Conservation (phyloP, 176 grass and related monocot species). For the Pontederia crassipes region DNA sequence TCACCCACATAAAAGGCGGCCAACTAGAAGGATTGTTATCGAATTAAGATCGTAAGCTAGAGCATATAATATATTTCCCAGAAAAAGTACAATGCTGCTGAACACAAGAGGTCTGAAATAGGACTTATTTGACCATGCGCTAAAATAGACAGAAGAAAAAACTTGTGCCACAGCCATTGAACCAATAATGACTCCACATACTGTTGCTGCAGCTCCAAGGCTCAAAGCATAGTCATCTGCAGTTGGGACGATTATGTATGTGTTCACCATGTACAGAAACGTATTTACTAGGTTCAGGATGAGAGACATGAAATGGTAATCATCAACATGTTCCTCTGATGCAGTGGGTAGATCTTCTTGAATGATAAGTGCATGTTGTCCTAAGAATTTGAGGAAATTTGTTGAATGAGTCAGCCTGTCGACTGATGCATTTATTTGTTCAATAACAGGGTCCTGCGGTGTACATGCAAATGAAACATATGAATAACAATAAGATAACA, state of each 20-base stretch:
- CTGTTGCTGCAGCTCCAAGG: slow-evolving; percentile 85
- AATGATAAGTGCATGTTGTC: slow-evolving; percentile 72
- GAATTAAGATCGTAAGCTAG: slow-evolving; percentile 83
- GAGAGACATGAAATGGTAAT: slow-evolving; percentile 78
- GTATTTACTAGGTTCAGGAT: slow-evolving; percentile 73
- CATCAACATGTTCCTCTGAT: slow-evolving; percentile 43
- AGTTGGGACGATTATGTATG: slow-evolving; percentile 92
- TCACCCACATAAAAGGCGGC: slow-evolving; percentile 83
- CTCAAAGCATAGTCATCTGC: slow-evolving; percentile 89
- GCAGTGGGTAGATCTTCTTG: slow-evolving; percentile 34
- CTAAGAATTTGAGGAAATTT: slow-evolving; percentile 78
- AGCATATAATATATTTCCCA: slow-evolving; percentile 77
- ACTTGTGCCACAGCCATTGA: slow-evolving; percentile 94
- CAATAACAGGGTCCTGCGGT: slow-evolving; percentile 77
- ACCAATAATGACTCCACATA: slow-evolving; percentile 89
- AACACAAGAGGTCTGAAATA: slow-evolving; percentile 91
- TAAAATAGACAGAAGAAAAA: slow-evolving; percentile 96
- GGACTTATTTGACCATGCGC: slow-evolving; percentile 86
- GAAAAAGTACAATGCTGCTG: slow-evolving; percentile 82
- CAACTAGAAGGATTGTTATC: slow-evolving; percentile 49
- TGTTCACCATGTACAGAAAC: slow-evolving; percentile 95
- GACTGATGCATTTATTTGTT: slow-evolving; percentile 83
- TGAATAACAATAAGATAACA: neutral
- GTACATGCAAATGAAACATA: slow-evolving; percentile 14
- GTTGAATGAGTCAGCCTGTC: slow-evolving; percentile 73